Conservation (phyloP, 345 rosid genomes). For the Xanthoceras sorbifolium region DNA sequence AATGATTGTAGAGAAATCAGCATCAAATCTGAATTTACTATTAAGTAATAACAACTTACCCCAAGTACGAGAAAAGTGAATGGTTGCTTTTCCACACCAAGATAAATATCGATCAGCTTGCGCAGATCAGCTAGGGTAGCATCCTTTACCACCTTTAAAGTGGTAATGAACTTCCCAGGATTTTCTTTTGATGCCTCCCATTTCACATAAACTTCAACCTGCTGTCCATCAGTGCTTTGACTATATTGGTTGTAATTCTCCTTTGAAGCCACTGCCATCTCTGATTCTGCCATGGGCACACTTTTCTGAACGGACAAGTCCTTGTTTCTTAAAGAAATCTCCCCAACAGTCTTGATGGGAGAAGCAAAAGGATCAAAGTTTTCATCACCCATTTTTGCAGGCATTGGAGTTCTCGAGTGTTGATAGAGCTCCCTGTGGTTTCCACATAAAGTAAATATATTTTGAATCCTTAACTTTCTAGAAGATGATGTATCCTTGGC, state of each 20-base stretch:
- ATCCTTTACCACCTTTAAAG: conserved; percentile 52
- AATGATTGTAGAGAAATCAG: no score
- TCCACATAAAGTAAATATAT: conserved; percentile 91
- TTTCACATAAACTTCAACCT: conserved; percentile 53
- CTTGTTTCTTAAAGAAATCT: conserved; percentile 22
- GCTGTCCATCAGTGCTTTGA: conserved; percentile 40
- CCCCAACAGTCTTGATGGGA: neutral
- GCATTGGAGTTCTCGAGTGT: conserved; percentile 44
- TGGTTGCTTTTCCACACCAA: conserved; percentile 27
- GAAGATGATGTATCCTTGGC: conserved; percentile 55
- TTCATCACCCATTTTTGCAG: conserved; percentile 25
- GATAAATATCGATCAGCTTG: conserved; percentile 72
- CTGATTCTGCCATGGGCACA: conserved; percentile 12
- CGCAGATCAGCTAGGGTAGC: conserved; percentile 65
- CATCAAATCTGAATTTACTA: neutral
- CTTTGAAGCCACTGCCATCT: conserved; percentile 35
- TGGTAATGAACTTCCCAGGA: conserved; percentile 53
- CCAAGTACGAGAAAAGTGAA: conserved; percentile 41
- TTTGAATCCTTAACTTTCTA: conserved; percentile 71
- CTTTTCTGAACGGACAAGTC: conserved; percentile 10
- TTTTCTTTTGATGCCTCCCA: conserved; percentile 64
- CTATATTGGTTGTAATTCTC: conserved; percentile 50
- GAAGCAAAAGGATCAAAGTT: conserved; percentile 25
- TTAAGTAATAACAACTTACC: neutral
- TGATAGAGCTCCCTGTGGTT: conserved; percentile 87